Evolutionary conservation across 805 yeast genomes (phyloP).

Genomic region (Schwanniomyces pseudopolymorphus): DNA sequence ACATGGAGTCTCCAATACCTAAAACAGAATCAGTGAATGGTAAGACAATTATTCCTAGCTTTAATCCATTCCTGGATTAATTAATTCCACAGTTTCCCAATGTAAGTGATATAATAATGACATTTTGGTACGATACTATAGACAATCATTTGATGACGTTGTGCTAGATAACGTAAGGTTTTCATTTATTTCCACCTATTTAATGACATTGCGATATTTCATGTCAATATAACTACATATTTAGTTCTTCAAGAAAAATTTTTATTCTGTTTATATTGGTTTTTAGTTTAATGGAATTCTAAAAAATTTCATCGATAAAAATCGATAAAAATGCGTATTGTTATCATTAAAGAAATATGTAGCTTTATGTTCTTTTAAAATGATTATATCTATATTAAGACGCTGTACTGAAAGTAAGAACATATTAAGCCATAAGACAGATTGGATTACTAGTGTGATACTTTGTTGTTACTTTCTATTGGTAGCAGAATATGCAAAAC

Average conservation of each 20-base stretch:
- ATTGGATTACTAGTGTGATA: conserved; percentile 28
- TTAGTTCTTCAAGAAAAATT: neutral
- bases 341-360: no score
- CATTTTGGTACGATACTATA: neutral
- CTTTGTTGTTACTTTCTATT: conserved; percentile 25
- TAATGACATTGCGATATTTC: conserved; percentile 1
- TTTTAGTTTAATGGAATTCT: neutral
- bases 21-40: neutral
- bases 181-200: neutral
- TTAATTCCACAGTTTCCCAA: neutral
- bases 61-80: conserved; percentile 25
- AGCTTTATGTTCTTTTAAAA: neutral
- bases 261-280: neutral
- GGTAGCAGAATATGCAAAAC: conserved; percentile 31
- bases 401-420: neutral
- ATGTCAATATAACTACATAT: neutral
- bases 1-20: neutral
- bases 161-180: neutral
- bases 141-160: neutral
- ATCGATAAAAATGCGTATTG: neutral
- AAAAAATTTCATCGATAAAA: neutral
- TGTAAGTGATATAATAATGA: neutral
- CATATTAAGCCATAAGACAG: conserved; percentile 12
- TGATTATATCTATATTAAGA: neutral
- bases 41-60: conserved; percentile 17